Percentiles rank a stretch among this genome's conserved stretches.
These are phyloP conservation scores for Escallonia herrerae DNA, from an alignment of 129 eudicot species.

Conservation along the genomic window DNA sequence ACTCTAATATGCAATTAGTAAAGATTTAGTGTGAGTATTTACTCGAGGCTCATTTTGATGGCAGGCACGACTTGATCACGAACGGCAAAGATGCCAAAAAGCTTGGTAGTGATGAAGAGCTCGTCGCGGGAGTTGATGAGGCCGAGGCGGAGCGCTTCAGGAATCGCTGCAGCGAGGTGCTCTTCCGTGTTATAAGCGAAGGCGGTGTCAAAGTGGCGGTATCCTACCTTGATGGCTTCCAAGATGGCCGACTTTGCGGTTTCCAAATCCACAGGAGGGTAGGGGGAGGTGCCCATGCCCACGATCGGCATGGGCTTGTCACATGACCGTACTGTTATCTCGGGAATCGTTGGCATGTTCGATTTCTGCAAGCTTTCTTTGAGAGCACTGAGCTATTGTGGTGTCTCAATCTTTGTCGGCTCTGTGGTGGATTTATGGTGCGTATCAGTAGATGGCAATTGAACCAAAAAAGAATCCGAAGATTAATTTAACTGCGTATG, in stretches of 20 bases:
- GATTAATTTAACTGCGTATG: no score
- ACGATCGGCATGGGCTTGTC: no score
- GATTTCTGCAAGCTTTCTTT: no score
- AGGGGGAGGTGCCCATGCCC: no score
- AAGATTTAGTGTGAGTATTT: not conserved
- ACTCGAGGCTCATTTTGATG: conserved; percentile 50
- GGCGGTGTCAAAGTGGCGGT: conserved; percentile 21
- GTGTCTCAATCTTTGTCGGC: no score
- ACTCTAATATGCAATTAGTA: no score
- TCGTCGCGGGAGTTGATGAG: conserved; percentile 22
- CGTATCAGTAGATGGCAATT: no score
- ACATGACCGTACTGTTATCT: no score
- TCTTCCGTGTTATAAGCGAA: conserved; percentile 20
- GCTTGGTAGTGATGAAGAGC: conserved; percentile 37
- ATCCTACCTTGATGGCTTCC: conserved; percentile 40
- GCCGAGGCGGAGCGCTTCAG: conserved; percentile 26
- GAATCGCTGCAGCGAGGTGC: conserved; percentile 22
- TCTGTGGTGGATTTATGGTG: no score
- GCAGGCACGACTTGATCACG: conserved; percentile 44
- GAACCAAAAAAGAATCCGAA: no score
- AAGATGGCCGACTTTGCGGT: conserved; percentile 6
- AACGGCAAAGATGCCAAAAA: conserved; percentile 30
- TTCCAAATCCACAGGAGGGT: not conserved
- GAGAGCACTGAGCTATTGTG: no score
- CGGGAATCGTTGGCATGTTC: no score